Evolutionary conservation across 2,329 filamentous ascomycete genomes (phyloP).

Genomic region (Triangularia verruculosa): DNA sequence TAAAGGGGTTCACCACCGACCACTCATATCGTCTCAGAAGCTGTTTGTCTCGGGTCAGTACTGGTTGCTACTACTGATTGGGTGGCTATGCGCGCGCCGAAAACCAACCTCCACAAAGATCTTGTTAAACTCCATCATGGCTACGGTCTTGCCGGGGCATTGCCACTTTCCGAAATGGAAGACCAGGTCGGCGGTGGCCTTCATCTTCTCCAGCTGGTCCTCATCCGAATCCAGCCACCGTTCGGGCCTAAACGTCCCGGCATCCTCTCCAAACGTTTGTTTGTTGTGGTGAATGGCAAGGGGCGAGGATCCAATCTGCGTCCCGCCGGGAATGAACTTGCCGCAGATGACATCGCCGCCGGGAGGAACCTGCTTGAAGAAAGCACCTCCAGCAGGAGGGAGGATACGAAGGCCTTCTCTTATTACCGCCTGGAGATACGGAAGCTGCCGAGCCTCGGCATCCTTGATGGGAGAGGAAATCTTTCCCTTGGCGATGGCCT

Average conservation of each 20-base stretch:
- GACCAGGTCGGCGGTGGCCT: slow-evolving; percentile 36
- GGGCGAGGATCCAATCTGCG: slow-evolving; percentile 37
- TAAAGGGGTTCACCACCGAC: slow-evolving; percentile 8
- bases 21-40: slow-evolving; percentile 16
- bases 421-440: slow-evolving; percentile 39
- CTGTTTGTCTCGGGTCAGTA: not conserved
- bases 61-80: not conserved
- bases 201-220: slow-evolving; percentile 32
- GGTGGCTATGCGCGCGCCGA: not conserved
- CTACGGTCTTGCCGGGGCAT: slow-evolving; percentile 42
- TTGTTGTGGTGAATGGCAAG: slow-evolving; percentile 35
- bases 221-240: slow-evolving; percentile 40
- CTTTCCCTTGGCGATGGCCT: slow-evolving; percentile 41
- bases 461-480: slow-evolving; percentile 33
- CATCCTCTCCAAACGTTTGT: slow-evolving; percentile 36
- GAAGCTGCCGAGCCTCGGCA: slow-evolving; percentile 30
- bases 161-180: slow-evolving; percentile 39
- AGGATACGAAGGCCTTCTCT: slow-evolving; percentile 39
- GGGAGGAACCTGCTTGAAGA: slow-evolving; percentile 30
- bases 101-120: slow-evolving; percentile 39
- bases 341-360: slow-evolving; percentile 32
- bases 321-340: slow-evolving; percentile 38
- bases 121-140: slow-evolving; percentile 43
- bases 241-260: slow-evolving; percentile 41
- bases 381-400: slow-evolving; percentile 30